Conservation (phyloP, 805 yeast genomes). For the Jamesozyma rosinii region DNA sequence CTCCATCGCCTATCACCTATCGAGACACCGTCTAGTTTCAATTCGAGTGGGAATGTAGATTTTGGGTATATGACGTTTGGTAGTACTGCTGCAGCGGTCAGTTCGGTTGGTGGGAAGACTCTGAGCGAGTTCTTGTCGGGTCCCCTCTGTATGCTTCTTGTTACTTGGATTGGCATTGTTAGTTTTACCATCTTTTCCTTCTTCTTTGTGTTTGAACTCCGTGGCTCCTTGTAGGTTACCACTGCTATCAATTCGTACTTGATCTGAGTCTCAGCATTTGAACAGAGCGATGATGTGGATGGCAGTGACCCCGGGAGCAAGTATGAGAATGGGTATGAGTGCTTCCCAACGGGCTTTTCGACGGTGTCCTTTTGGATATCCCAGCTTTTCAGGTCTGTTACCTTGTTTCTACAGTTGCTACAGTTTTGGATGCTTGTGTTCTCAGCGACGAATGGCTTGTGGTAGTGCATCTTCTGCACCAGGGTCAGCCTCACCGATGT, state of each 20-base stretch:
- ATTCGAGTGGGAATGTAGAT: slow-evolving; percentile 73
- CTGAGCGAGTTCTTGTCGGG: slow-evolving; percentile 81
- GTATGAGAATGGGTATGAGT: slow-evolving; percentile 88
- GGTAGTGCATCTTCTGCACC: slow-evolving; percentile 59
- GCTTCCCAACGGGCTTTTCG: slow-evolving; percentile 56
- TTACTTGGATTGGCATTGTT: slow-evolving; percentile 57
- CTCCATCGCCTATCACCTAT: slow-evolving; percentile 68
- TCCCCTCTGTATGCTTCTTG: slow-evolving; percentile 70
- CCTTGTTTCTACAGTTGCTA: slow-evolving; percentile 44
- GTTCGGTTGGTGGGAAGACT: slow-evolving; percentile 91
- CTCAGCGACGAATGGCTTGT: slow-evolving; percentile 57
- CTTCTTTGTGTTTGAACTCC: slow-evolving; percentile 8
- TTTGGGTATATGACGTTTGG: slow-evolving; percentile 88
- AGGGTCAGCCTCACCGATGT: slow-evolving; percentile 54
- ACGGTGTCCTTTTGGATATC: slow-evolving; percentile 57
- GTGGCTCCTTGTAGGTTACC: slow-evolving; percentile 35
- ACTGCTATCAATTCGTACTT: slow-evolving; percentile 70
- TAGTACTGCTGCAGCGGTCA: slow-evolving; percentile 75
- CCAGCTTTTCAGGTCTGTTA: slow-evolving; percentile 75
- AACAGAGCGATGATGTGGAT: slow-evolving; percentile 57
- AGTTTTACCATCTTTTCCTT: slow-evolving; percentile 34
- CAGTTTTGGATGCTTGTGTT: slow-evolving; percentile 42
- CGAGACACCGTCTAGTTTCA: slow-evolving; percentile 65
- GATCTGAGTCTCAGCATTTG: slow-evolving; percentile 42
- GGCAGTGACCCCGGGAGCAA: slow-evolving; percentile 83